Percentiles rank a stretch among this genome's conserved stretches.
These are phyloP conservation scores for Colletotrichum sp. DNA, from an alignment of 2,329 filamentous ascomycete species.

Conservation along the genomic window DNA sequence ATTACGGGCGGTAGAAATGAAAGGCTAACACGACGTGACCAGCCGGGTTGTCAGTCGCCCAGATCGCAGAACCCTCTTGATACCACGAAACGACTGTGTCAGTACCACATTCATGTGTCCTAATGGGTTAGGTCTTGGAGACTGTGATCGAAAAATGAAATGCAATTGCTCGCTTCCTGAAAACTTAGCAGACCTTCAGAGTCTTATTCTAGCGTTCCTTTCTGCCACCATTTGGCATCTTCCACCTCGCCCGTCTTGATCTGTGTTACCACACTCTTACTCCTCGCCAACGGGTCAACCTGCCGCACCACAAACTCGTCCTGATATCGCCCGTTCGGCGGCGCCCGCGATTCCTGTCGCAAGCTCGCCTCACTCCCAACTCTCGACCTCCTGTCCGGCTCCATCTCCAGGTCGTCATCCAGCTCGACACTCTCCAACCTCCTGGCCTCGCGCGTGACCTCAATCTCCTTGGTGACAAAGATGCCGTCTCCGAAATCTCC, in stretches of 20 bases:
- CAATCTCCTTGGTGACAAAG: slow-evolving; percentile 18
- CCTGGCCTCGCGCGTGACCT: slow-evolving; percentile 9
- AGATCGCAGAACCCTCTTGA: background rate
- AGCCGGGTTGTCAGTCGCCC: background rate
- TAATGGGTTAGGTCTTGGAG: rapidly evolving
- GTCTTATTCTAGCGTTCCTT: background rate
- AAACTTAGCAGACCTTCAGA: background rate
- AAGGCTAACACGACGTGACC: too few relatives aligned
- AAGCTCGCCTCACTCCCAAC: slow-evolving; percentile 18
- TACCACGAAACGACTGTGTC: too few relatives aligned
- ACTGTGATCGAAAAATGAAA: background rate
- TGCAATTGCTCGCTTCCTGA: background rate
- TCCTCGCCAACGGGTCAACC: slow-evolving; percentile 4
- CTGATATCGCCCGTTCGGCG: background rate
- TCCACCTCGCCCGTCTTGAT: background rate
- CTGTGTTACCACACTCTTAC: slow-evolving; percentile 1
- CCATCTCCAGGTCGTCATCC: slow-evolving; percentile 11
- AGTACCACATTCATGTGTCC: rapidly evolving
- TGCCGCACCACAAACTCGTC: slow-evolving; percentile 3
- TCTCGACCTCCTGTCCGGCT: slow-evolving; percentile 5
- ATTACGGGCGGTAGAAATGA: too few relatives aligned
- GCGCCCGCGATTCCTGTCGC: slow-evolving; percentile 3
- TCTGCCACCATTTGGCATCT: slow-evolving; percentile 1
- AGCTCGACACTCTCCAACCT: slow-evolving; percentile 5
- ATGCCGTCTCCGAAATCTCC: background rate